phyloP scores from a whole-genome alignment of 306 rosid genomes.

The Inga leiocalycina region DNA sequence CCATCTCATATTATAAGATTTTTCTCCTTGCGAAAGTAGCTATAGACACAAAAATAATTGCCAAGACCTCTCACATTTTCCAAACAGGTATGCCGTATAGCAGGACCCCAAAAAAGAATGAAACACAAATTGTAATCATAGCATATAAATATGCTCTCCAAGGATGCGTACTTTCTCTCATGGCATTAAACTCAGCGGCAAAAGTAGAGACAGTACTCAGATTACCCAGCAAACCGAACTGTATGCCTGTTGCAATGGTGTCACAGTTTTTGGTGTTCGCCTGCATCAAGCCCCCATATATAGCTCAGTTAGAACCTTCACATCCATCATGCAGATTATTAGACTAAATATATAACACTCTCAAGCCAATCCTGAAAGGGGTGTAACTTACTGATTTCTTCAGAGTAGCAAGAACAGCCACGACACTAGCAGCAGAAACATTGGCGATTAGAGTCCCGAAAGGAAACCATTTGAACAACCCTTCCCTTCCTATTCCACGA shows the following conservation, averaged over 20 bases:
- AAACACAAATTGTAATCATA: constrained; percentile 49
- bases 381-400: neutral
- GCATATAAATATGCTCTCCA: constrained; percentile 75
- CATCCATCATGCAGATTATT: neutral
- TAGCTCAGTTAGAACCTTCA: constrained; percentile 5
- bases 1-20: neutral
- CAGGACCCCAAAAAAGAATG: constrained; percentile 56
- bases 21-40: neutral
- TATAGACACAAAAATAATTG: neutral
- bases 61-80: constrained; percentile 25
- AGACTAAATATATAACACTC: too few species aligned
- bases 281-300: constrained; percentile 36
- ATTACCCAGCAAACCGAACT: constrained; percentile 70
- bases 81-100: constrained; percentile 62
- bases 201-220: constrained; percentile 77
- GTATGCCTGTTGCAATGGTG: constrained; percentile 50
- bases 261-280: constrained; percentile 51
- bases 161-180: constrained; percentile 63
- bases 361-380: neutral
- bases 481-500: constrained; percentile 59
- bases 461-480: constrained; percentile 64
- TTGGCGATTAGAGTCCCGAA: constrained; percentile 78
- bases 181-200: constrained; percentile 69
- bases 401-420: neutral
- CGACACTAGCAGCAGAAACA: constrained; percentile 34